These are phyloP conservation scores for Cicer bijugum DNA, from an alignment of 306 rosid genomes.

Conservation along the genomic window DNA sequence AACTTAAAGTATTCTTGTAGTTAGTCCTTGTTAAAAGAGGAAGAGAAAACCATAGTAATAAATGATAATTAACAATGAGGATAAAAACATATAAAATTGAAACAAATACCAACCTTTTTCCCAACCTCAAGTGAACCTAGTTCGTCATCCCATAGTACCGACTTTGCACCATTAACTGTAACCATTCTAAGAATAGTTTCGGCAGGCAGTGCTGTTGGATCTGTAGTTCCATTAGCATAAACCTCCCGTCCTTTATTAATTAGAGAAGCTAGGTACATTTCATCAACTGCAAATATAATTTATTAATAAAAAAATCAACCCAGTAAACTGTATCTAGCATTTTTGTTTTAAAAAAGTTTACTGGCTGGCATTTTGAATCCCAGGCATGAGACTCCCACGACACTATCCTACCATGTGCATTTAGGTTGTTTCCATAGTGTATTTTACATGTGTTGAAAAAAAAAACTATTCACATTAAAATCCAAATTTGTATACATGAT, in stretches of 20 bases:
- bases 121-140: conserved; percentile 90
- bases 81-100: conserved; percentile 18
- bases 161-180: conserved; percentile 79
- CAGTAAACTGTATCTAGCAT: not conserved
- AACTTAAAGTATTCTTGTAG: conserved; percentile 23
- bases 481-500: conserved; percentile 12
- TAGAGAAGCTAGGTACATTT: conserved; percentile 87
- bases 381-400: conserved; percentile 22
- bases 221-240: conserved; percentile 61
- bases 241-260: conserved; percentile 87
- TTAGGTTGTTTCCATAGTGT: conserved; percentile 26
- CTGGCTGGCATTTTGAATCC: not conserved
- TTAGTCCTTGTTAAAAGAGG: conserved; percentile 25
- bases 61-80: conserved; percentile 29
- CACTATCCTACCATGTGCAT: not conserved
- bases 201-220: conserved; percentile 78
- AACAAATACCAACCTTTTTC: conserved; percentile 67
- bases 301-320: conserved; percentile 41
- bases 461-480: conserved; percentile 37
- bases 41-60: conserved; percentile 16
- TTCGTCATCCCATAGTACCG: conserved; percentile 82
- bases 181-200: conserved; percentile 76
- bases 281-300: conserved; percentile 73
- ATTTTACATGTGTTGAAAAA: conserved; percentile 29
- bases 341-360: not conserved